phyloP scores from a whole-genome alignment of 2,329 filamentous ascomycete genomes.

The Aspergillus sp. region DNA sequence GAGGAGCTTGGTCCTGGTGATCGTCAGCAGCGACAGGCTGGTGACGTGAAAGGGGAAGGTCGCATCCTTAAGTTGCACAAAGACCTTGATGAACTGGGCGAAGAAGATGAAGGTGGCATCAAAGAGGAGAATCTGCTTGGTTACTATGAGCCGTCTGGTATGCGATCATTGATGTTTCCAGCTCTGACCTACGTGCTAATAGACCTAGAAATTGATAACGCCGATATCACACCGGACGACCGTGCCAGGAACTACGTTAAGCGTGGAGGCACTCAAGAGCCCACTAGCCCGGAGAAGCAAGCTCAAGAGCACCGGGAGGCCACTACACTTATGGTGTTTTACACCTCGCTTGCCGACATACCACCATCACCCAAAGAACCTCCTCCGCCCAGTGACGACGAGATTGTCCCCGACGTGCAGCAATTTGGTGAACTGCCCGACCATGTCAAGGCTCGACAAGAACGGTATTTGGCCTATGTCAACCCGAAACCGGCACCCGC shows the following conservation, averaged over 20 bases:
- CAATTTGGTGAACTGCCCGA: constrained; percentile 40
- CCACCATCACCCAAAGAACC: constrained; percentile 44
- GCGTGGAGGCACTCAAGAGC: constrained; percentile 34
- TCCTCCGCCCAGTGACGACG: constrained; percentile 31
- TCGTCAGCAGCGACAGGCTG: constrained; percentile 52
- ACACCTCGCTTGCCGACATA: constrained; percentile 40
- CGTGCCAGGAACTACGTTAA: constrained; percentile 35
- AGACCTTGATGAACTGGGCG: constrained; percentile 51
- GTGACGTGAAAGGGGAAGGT: constrained; percentile 53
- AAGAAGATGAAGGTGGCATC: constrained; percentile 50
- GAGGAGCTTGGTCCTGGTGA: constrained; percentile 56
- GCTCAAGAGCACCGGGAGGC: constrained; percentile 42
- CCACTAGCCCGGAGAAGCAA: constrained; percentile 35
- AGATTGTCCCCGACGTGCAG: constrained; percentile 27
- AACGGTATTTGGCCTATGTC: constrained; percentile 33
- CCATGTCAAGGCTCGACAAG: constrained; percentile 34
- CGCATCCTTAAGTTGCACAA: constrained; percentile 46
- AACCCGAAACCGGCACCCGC: constrained; percentile 25
- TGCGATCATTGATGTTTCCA: constrained; percentile 10
- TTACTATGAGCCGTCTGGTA: constrained; percentile 30
- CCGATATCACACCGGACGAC: constrained; percentile 27
- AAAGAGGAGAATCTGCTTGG: constrained; percentile 36
- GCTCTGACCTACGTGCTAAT: constrained; percentile 2
- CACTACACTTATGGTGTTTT: constrained; percentile 44
- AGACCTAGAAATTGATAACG: constrained; percentile 34